These are phyloP conservation scores for Cryomyces antarcticus DNA, from an alignment of 495 filamentous ascomycete genomes.

Conservation along the genomic window DNA sequence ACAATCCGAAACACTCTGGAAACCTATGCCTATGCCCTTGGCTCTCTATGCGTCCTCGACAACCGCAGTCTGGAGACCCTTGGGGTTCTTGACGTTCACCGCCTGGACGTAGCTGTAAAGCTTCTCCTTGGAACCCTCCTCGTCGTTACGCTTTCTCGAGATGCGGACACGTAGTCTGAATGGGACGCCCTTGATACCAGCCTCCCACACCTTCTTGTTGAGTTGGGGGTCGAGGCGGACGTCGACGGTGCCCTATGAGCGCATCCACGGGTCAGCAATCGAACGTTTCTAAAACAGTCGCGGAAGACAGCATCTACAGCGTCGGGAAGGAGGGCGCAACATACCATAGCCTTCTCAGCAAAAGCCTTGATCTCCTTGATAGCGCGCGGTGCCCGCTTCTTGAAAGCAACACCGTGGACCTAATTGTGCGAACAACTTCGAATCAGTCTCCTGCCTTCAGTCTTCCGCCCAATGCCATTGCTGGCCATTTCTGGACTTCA, in stretches of 20 bases:
- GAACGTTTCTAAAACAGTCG: not conserved
- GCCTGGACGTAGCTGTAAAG: conserved; percentile 98
- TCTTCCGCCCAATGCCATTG: conserved; percentile 22
- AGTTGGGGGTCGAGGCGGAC: conserved; percentile 94
- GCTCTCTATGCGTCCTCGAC: conserved; percentile 25
- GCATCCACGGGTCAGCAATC: conserved; percentile 1
- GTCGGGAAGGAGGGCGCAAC: conserved; percentile 13
- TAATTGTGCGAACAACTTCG: conserved; percentile 17
- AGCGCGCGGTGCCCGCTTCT: conserved; percentile 94
- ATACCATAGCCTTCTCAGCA: conserved; percentile 85
- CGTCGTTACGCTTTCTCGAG: conserved; percentile 98
- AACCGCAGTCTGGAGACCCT: conserved; percentile 80
- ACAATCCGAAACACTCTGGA: no score
- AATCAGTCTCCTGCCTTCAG: conserved; percentile 8
- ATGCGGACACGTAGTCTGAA: conserved; percentile 94
- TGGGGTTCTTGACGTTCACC: conserved; percentile 96
- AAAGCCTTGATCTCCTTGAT: conserved; percentile 99
- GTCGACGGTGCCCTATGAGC: conserved; percentile 69
- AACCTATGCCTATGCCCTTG: no score
- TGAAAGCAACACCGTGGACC: conserved; percentile 94
- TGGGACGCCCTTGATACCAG: conserved; percentile 93
- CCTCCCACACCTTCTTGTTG: conserved; percentile 99
- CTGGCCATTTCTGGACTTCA: conserved; percentile 45
- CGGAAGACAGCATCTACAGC: not conserved
- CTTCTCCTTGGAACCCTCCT: conserved; percentile 96